Evolutionary conservation across 2,329 filamentous ascomycete genomes (phyloP).

Genomic region (Plenodomus biglobosus): DNA sequence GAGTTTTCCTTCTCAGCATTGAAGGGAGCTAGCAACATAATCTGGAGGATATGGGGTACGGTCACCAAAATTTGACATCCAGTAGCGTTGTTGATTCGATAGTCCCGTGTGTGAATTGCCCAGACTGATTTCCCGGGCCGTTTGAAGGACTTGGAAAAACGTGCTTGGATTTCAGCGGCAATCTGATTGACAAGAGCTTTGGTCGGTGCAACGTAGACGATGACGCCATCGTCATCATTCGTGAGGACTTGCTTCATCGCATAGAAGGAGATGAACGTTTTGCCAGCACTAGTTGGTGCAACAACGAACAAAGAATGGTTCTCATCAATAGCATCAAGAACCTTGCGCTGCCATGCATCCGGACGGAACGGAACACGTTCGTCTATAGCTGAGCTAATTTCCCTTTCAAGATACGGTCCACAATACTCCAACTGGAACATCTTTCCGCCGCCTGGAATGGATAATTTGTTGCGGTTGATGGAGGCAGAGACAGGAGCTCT

Average conservation of each 20-base stretch:
- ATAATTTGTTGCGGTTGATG: no score
- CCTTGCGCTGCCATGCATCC: constrained; percentile 74
- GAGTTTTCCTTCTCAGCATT: constrained; percentile 69
- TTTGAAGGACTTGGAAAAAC: constrained; percentile 69
- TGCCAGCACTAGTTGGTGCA: constrained; percentile 76
- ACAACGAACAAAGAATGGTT: constrained; percentile 74
- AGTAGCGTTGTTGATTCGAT: constrained; percentile 70
- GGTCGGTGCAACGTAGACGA: constrained; percentile 79
- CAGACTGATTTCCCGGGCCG: constrained; percentile 69
- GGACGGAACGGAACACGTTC: constrained; percentile 70
- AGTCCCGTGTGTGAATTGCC: constrained; percentile 77
- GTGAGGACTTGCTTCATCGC: constrained; percentile 77
- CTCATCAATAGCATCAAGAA: constrained; percentile 71
- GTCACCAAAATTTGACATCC: constrained; percentile 77
- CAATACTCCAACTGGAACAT: no score
- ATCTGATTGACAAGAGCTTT: constrained; percentile 85
- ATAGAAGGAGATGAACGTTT: constrained; percentile 83
- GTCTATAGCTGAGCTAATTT: constrained; percentile 68
- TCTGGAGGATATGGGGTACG: constrained; percentile 76
- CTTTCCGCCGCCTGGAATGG: no score
- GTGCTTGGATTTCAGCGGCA: constrained; percentile 73
- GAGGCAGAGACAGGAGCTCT: no score
- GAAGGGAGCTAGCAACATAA: constrained; percentile 67
- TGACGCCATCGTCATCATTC: constrained; percentile 66
- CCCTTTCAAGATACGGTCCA: constrained; percentile 74